Evolutionary conservation across 176 grass and related monocot genomes (phyloP).

Genomic region (Oryza glaberrima): DNA sequence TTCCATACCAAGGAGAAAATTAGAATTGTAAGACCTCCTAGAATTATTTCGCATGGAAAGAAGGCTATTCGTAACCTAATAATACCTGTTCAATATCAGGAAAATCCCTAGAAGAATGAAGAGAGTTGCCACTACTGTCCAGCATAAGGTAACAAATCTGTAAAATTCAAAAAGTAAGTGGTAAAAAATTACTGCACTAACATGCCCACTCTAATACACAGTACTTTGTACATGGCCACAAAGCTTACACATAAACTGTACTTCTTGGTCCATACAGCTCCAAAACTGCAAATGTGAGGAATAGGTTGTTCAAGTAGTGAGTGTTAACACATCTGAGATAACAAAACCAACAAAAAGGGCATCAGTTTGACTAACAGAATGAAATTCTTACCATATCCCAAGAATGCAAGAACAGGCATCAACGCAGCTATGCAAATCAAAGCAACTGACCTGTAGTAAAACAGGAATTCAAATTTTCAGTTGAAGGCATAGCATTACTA

Average conservation of each 20-base stretch:
- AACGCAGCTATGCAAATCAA: conserved; percentile 74
- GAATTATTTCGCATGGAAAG: neutral
- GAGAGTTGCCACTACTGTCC: conserved; percentile 67
- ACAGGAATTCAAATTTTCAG: conserved; percentile 30
- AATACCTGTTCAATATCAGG: conserved; percentile 76
- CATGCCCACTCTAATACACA: neutral
- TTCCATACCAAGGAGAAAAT: conserved; percentile 8
- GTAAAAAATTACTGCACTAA: conserved; percentile 34
- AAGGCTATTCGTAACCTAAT: neutral
- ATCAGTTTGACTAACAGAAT: conserved; percentile 5
- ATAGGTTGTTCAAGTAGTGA: conserved; percentile 1
- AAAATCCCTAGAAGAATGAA: conserved; percentile 84
- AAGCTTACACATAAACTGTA: conserved; percentile 75
- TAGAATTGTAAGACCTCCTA: neutral
- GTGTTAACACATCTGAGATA: neutral
- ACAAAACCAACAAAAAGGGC: neutral
- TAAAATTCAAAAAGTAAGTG: conserved; percentile 40
- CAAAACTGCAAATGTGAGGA: conserved; percentile 57
- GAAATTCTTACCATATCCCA: conserved; percentile 73
- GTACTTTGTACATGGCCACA: neutral
- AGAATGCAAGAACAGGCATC: conserved; percentile 72
- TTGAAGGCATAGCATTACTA: conserved; percentile 14
- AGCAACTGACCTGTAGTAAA: conserved; percentile 51
- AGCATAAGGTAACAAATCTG: conserved; percentile 82
- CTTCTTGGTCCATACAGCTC: conserved; percentile 59